These are phyloP conservation scores for Tuber melanosporum DNA, from an alignment of 495 filamentous ascomycete genomes.

Conservation along the genomic window DNA sequence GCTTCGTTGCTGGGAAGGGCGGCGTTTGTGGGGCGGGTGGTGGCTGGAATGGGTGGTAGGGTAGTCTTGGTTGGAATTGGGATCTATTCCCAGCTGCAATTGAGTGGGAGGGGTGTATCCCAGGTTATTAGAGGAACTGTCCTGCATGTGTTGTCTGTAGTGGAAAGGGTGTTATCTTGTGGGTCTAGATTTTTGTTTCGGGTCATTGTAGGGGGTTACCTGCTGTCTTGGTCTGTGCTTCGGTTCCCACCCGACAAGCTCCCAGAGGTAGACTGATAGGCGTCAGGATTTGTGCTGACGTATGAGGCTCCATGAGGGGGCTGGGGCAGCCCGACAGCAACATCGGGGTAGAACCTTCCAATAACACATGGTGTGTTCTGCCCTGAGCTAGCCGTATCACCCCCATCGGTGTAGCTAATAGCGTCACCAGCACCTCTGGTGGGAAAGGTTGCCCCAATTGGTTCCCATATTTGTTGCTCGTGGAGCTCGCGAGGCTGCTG, in stretches of 20 bases:
- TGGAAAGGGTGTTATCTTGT: background rate
- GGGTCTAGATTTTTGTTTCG: background rate
- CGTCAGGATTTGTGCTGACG: rapidly evolving
- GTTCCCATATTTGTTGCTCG: background rate
- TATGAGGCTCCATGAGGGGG: background rate
- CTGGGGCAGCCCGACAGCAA: background rate
- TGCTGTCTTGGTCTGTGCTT: background rate
- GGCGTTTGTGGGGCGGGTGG: background rate
- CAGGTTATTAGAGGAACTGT: background rate
- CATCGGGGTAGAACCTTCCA: background rate
- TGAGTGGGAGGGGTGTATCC: background rate
- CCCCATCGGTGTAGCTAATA: background rate
- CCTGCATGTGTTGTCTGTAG: background rate
- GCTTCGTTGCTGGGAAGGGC: background rate
- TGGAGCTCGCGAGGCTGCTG: background rate
- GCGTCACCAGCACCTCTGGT: background rate
- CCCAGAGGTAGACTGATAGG: background rate
- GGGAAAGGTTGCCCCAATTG: background rate
- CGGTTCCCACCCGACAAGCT: background rate
- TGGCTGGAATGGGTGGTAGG: background rate
- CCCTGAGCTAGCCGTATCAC: background rate
- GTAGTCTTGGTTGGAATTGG: background rate
- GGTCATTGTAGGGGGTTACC: background rate
- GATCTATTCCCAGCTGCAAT: background rate
- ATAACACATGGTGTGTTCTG: background rate